Evolutionary conservation across 768 basidiomycete species (phyloP).

Genomic region (Sutorius australiensis): DNA sequence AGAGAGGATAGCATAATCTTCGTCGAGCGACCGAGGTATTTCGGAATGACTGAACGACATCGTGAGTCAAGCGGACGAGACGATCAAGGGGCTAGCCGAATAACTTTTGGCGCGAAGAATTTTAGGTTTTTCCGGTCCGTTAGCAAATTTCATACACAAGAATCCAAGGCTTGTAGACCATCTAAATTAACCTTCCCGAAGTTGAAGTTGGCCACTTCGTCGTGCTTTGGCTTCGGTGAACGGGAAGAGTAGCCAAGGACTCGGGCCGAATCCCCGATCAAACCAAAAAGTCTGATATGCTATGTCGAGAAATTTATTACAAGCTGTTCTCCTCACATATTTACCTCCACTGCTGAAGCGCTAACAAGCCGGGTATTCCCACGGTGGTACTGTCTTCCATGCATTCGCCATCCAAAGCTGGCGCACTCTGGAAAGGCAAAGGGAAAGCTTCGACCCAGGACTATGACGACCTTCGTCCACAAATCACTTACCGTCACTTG

Average conservation of each 20-base stretch:
- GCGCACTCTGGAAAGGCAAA: slow-evolving; percentile 54
- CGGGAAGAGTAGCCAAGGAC: too few species aligned
- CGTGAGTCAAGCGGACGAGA: background rate
- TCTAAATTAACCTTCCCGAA: too few species aligned
- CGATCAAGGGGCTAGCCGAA: background rate
- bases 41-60: slow-evolving; percentile 21
- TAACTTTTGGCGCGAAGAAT: background rate
- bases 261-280: too few species aligned
- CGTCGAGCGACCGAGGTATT: slow-evolving; percentile 45
- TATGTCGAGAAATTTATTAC: too few species aligned
- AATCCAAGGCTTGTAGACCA: background rate
- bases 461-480: slow-evolving; percentile 59
- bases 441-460: slow-evolving; percentile 41
- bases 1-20: slow-evolving; percentile 63
- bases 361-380: too few species aligned
- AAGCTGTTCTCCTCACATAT: too few species aligned
- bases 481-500: slow-evolving; percentile 77
- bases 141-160: background rate
- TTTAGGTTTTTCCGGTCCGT: background rate
- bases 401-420: slow-evolving; percentile 22
- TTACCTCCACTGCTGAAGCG: too few species aligned
- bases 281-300: too few species aligned
- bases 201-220: too few species aligned
- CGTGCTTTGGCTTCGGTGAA: too few species aligned
- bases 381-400: background rate